Conservation (phyloP, 2,329 filamentous ascomycete species). For the Exophiala spinifera region DNA sequence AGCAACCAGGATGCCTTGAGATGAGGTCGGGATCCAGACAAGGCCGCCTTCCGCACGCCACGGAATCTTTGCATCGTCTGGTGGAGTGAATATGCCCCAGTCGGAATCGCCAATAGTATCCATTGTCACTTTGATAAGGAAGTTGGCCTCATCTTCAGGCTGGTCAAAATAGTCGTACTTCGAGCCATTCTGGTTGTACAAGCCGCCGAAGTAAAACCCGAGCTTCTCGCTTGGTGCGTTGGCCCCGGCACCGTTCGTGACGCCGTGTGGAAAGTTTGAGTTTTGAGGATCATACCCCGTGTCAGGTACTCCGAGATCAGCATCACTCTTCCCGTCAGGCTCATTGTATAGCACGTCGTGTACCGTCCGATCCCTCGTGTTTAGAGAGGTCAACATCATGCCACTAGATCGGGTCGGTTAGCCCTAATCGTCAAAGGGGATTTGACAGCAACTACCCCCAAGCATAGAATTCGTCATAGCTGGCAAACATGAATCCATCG, state of each 20-base stretch:
- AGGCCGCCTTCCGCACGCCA: slow-evolving; percentile 63
- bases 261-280: background rate
- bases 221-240: slow-evolving; percentile 67
- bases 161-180: slow-evolving; percentile 27
- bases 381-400: background rate
- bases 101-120: slow-evolving; percentile 44
- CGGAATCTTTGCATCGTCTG: slow-evolving; percentile 38
- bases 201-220: slow-evolving; percentile 67
- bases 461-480: slow-evolving; percentile 60
- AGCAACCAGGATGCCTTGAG: slow-evolving; percentile 36
- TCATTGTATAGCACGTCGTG: slow-evolving; percentile 9
- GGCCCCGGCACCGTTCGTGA: slow-evolving; percentile 32
- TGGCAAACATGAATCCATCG: slow-evolving; percentile 64
- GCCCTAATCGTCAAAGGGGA: slow-evolving; percentile 34
- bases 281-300: background rate
- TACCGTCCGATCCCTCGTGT: slow-evolving; percentile 1
- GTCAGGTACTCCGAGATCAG: background rate
- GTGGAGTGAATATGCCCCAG: slow-evolving; percentile 54
- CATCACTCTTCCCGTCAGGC: background rate
- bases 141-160: slow-evolving; percentile 45
- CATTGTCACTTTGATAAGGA: slow-evolving; percentile 62
- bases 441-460: slow-evolving; percentile 48
- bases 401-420: slow-evolving; percentile 48
- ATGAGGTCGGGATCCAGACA: slow-evolving; percentile 55
- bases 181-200: slow-evolving; percentile 47